Conservation (phyloP, 306 rosid species). For the Sesbania bispinosa region DNA sequence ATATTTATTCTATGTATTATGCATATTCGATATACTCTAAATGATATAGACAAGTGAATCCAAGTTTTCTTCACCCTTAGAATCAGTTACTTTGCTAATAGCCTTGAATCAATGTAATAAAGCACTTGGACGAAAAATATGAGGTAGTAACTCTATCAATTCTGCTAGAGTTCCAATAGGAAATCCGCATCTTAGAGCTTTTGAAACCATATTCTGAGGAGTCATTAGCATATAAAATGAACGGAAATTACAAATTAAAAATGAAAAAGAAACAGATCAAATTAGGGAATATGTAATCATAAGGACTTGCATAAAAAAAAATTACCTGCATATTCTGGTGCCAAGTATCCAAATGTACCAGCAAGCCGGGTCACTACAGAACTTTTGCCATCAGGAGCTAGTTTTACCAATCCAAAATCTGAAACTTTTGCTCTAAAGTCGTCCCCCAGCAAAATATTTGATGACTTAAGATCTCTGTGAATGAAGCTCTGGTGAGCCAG, state of each 20-base stretch:
- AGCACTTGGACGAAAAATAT: neutral
- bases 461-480: constrained; percentile 97
- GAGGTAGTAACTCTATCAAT: neutral
- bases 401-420: constrained; percentile 95
- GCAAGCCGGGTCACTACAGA: constrained; percentile 91
- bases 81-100: constrained; percentile 6
- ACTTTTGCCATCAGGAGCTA: constrained; percentile 89
- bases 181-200: constrained; percentile 4
- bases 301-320: neutral
- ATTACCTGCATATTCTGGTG: constrained; percentile 98
- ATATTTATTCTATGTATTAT: too few relatives aligned
- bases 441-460: constrained; percentile 87
- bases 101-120: constrained; percentile 4
- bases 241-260: too few relatives aligned
- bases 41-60: neutral
- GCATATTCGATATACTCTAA: too few relatives aligned
- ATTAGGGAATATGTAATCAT: too few relatives aligned
- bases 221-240: too few relatives aligned
- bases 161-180: neutral
- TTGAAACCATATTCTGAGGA: too few relatives aligned
- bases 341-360: constrained; percentile 96
- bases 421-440: constrained; percentile 92
- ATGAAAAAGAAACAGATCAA: too few relatives aligned
- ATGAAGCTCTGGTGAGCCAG: constrained; percentile 96
- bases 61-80: neutral